Evolutionary conservation across 2,329 filamentous ascomycete species (phyloP).

Genomic region (Falciphora oryzae): DNA sequence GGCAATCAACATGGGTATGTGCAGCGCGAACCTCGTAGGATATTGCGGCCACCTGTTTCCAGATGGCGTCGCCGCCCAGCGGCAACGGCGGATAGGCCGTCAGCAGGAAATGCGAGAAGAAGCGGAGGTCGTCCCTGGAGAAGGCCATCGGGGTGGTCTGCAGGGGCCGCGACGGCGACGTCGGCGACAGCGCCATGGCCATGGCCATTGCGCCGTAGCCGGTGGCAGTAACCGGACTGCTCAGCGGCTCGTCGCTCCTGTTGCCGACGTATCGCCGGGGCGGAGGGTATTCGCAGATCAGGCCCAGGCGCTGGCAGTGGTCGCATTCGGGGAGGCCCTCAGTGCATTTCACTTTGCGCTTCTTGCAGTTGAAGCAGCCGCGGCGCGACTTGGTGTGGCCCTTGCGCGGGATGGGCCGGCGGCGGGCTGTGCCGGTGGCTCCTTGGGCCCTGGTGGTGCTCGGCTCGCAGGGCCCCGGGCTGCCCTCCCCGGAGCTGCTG

Average conservation of each 20-base stretch:
- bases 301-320: conserved; percentile 29
- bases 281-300: conserved; percentile 30
- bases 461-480: not conserved
- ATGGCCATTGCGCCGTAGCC: conserved; percentile 5
- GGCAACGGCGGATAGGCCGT: conserved; percentile 36
- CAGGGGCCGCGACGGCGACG: conserved; percentile 14
- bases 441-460: not conserved
- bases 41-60: conserved; percentile 31
- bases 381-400: conserved; percentile 34
- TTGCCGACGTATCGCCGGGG: not conserved
- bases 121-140: conserved; percentile 39
- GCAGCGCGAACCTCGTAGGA: conserved; percentile 27
- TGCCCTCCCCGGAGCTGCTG: not conserved
- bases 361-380: conserved; percentile 34
- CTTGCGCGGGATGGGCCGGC: conserved; percentile 22
- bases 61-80: conserved; percentile 28
- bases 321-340: conserved; percentile 29
- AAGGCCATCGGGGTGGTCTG: conserved; percentile 24
- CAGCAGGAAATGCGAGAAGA: conserved; percentile 47
- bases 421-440: conserved; percentile 11
- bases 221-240: too few species aligned
- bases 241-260: conserved; percentile 9
- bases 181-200: conserved; percentile 17
- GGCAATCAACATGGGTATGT: not conserved
- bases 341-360: conserved; percentile 40